These are phyloP conservation scores for Dryadomyces sulphureus DNA, from an alignment of 2,329 filamentous ascomycete genomes.

Conservation along the genomic window DNA sequence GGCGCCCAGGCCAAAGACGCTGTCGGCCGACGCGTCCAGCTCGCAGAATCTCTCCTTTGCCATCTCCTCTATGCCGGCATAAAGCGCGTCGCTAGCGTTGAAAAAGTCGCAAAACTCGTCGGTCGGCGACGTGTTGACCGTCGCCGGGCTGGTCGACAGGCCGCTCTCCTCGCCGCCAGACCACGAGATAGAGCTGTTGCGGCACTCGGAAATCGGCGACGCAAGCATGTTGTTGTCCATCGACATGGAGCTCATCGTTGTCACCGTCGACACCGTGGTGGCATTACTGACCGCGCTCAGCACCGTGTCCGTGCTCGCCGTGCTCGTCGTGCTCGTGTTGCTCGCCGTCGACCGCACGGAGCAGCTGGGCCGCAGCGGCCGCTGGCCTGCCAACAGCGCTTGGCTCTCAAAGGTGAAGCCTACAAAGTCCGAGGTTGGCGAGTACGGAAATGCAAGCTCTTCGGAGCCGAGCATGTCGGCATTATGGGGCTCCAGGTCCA, in stretches of 20 bases:
- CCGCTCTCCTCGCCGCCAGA: constrained; percentile 25
- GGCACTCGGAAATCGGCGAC: constrained; percentile 32
- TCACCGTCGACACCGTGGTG: constrained; percentile 11
- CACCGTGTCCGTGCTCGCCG: constrained; percentile 1
- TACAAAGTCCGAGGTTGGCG: constrained; percentile 1
- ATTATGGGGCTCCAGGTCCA: constrained; percentile 15
- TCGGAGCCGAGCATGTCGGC: neutral
- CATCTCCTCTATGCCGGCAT: neutral
- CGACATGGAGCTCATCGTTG: constrained; percentile 14
- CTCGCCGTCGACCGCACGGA: constrained; percentile 32
- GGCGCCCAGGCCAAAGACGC: no score
- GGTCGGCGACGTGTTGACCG: constrained; percentile 30
- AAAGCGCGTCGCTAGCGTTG: constrained; percentile 15
- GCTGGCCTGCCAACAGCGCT: constrained; percentile 1
- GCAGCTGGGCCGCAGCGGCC: constrained; percentile 23
- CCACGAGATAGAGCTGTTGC: constrained; percentile 23
- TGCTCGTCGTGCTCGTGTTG: constrained; percentile 16
- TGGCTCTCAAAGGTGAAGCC: no score
- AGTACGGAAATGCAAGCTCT: neutral
- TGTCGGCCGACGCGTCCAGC: no score
- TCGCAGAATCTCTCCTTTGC: neutral
- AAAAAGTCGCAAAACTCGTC: constrained; percentile 21
- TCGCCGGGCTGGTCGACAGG: no score
- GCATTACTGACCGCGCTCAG: constrained; percentile 16
- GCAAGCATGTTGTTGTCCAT: constrained; percentile 20